These are phyloP conservation scores for Claviceps capensis DNA, from an alignment of 2,329 filamentous ascomycete genomes.

Conservation along the genomic window DNA sequence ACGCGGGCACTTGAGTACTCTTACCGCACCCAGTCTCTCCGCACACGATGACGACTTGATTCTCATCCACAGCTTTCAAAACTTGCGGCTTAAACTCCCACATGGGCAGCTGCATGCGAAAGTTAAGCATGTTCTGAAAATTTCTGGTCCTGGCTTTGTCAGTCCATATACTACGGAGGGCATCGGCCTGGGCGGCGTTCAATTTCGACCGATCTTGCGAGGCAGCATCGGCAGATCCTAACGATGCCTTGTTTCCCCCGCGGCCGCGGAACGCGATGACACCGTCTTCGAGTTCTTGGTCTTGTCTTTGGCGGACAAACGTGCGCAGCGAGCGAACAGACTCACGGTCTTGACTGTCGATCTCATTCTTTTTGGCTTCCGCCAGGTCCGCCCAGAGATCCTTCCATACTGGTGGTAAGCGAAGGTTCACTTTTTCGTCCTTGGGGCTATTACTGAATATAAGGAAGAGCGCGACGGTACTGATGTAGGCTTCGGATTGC, in stretches of 20 bases:
- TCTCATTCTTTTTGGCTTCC: constrained; percentile 52
- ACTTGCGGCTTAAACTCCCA: constrained; percentile 73
- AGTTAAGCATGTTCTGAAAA: constrained; percentile 68
- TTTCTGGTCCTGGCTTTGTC: constrained; percentile 41
- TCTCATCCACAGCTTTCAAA: constrained; percentile 57
- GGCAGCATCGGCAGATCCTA: constrained; percentile 35
- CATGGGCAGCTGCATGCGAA: constrained; percentile 74
- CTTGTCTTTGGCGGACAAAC: constrained; percentile 54
- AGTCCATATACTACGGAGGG: constrained; percentile 44
- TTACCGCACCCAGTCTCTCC: constrained; percentile 97
- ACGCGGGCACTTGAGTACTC: constrained; percentile 93
- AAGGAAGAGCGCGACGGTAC: constrained; percentile 69
- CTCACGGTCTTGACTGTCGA: constrained; percentile 57
- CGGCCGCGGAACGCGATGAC: constrained; percentile 65
- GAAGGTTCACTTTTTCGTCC: constrained; percentile 73
- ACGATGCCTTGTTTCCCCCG: constrained; percentile 29
- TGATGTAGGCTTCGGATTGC: constrained; percentile 79
- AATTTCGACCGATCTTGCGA: constrained; percentile 30
- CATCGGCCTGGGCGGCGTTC: constrained; percentile 27
- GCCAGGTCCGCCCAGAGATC: constrained; percentile 75
- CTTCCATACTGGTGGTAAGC: constrained; percentile 68
- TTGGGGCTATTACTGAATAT: constrained; percentile 65
- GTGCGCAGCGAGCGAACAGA: constrained; percentile 53
- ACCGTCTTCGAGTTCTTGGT: constrained; percentile 58
- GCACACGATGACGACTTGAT: constrained; percentile 86